Evolutionary conservation across 768 basidiomycete species (phyloP), one percentile per base, ranked within the genome.

Genomic region (Dioszegia hungarica): DNA sequence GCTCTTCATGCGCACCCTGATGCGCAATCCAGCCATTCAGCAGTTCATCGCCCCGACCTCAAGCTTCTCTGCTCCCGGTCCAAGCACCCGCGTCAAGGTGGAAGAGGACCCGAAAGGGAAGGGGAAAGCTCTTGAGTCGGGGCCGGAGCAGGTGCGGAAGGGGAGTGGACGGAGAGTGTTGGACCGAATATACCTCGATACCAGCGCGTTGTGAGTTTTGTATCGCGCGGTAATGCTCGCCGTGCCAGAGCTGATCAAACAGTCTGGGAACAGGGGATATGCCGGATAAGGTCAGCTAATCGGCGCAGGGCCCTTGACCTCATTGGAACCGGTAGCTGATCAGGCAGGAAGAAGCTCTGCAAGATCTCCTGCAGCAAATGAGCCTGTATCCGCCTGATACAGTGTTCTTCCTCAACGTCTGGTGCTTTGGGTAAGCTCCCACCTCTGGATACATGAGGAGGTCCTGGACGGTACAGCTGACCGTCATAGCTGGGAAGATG

Each of bases 381-480:
- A 77, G 79, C 10, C 68, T 84, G 2, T 87, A 86, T 55, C 86
- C 90, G 0, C 59, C 78, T 0, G 77, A 80, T 3, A 85, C 85
- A 0, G 79, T 83, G 53, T 95, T 98, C 77, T 97, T 88, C 77
- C 80, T 99, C 56, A 94, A 95, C 68, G 72, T 83, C 0, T 99
- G 94, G 94, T 94, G 93, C 0, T 93, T 88, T 86, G 94, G 94
- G 70, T 74, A 36, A 64, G 67, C 54, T 39, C 19, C 2, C 9
- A 22, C n/a, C 8, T 28, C n/a, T n/a, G n/a, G n/a, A n/a, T n/a
- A n/a, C n/a, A n/a, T n/a, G n/a, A n/a, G n/a, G n/a, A n/a, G n/a
- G n/a, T n/a, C n/a, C n/a, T n/a, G n/a, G 27, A 25, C 17, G 19
- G 36, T 1, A 8, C 17, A n/a, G 44, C 45, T 58, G 5, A 40